Percentiles rank a stretch among this genome's conserved stretches.
phyloP scores from a whole-genome alignment of 345 rosid species.

The Bretschneidera sinensis region DNA sequence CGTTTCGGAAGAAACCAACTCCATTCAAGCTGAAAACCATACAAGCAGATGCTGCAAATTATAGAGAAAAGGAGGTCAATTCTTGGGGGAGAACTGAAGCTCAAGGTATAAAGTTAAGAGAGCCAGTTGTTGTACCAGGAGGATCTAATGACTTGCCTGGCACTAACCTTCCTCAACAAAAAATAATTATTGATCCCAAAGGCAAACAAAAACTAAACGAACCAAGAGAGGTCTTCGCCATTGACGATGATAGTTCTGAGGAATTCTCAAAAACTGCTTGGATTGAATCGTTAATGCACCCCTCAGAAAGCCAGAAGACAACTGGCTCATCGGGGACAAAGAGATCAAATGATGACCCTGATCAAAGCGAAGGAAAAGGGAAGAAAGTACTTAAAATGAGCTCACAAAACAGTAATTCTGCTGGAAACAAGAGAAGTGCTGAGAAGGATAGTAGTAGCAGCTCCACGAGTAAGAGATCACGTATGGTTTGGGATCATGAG shows the following conservation, averaged over 20 bases:
- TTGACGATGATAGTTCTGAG: too few species aligned
- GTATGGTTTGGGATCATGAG: constrained; percentile 28
- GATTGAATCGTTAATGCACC: not conserved
- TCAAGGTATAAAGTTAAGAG: too few species aligned
- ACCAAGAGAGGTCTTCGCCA: too few species aligned
- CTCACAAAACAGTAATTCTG: not conserved
- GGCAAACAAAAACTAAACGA: too few species aligned
- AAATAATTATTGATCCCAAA: too few species aligned
- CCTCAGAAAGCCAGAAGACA: not conserved
- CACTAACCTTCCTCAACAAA: too few species aligned
- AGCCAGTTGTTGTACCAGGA: too few species aligned
- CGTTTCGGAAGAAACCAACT: not conserved
- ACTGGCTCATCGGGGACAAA: not conserved
- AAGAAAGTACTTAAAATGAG: not conserved
- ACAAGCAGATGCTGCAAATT: too few species aligned
- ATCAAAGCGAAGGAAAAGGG: not conserved
- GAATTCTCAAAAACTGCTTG: too few species aligned
- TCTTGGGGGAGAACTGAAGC: not conserved
- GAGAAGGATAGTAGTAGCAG: not conserved
- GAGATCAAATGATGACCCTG: not conserved
- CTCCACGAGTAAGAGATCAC: not conserved
- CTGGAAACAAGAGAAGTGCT: not conserved
- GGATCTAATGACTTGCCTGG: too few species aligned
- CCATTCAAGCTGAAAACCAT: not conserved
- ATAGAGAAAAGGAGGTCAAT: too few species aligned